These are phyloP conservation scores for Phytophthora nicotianae DNA, from an alignment of 352 stramenopile species.

Conservation along the genomic window DNA sequence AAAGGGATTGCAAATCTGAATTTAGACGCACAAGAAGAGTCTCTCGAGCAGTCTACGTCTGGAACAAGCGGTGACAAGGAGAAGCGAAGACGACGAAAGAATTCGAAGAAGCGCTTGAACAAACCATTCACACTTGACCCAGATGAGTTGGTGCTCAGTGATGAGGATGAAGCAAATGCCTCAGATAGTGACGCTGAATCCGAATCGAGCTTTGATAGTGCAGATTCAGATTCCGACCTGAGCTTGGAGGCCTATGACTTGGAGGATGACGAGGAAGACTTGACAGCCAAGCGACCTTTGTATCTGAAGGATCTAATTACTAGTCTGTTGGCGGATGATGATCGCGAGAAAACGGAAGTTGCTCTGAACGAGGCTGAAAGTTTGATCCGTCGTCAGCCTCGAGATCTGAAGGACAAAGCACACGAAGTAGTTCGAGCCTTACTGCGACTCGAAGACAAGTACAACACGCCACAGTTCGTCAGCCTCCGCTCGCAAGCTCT, in stretches of 20 bases:
- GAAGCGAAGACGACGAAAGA: constrained; percentile 13
- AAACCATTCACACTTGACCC: constrained; percentile 54
- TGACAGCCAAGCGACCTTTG: constrained; percentile 56
- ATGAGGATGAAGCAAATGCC: constrained; percentile 35
- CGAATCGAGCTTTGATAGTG: constrained; percentile 30
- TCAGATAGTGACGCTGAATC: constrained; percentile 28
- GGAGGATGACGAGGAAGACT: constrained; percentile 70
- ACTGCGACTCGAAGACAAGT: constrained; percentile 79
- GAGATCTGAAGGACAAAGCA: constrained; percentile 69
- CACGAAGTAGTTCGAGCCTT: constrained; percentile 57
- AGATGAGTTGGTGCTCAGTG: constrained; percentile 66
- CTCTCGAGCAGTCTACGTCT: not conserved
- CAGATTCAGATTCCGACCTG: constrained; percentile 66
- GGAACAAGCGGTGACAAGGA: not conserved
- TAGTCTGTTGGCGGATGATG: constrained; percentile 58
- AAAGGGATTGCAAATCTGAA: constrained; percentile 16
- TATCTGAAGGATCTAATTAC: constrained; percentile 78
- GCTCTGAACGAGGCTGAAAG: constrained; percentile 60
- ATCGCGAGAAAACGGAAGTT: constrained; percentile 58
- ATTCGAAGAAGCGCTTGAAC: constrained; percentile 11
- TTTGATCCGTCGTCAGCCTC: constrained; percentile 57
- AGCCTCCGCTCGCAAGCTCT: constrained; percentile 52
- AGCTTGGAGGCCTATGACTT: constrained; percentile 75
- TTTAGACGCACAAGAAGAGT: constrained; percentile 5
- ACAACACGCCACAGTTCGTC: constrained; percentile 60